phyloP scores from a whole-genome alignment of 768 basidiomycete genomes.

The Amanita phalloides region DNA sequence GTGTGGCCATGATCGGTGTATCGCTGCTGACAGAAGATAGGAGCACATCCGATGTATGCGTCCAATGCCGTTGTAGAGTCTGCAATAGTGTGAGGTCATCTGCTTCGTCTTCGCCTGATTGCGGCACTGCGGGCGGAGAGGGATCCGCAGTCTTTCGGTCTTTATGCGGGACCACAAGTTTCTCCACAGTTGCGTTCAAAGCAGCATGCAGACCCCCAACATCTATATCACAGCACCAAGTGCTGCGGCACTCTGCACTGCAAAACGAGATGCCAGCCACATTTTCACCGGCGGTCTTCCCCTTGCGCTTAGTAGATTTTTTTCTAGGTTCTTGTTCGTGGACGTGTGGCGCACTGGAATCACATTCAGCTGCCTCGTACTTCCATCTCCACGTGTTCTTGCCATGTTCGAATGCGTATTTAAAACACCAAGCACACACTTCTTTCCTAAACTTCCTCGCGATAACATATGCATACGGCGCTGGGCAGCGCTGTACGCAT shows the following conservation, averaged over 20 bases:
- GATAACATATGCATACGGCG: slow-evolving; percentile 47
- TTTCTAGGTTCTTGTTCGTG: background rate
- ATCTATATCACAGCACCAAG: slow-evolving; percentile 20
- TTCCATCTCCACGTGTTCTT: slow-evolving; percentile 36
- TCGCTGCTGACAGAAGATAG: background rate
- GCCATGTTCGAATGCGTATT: slow-evolving; percentile 43
- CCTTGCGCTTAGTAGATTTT: background rate
- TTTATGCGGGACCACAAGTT: background rate
- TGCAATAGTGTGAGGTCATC: background rate
- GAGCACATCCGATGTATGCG: background rate
- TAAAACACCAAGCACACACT: slow-evolving; percentile 56
- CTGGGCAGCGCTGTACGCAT: slow-evolving; percentile 29
- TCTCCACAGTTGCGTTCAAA: background rate
- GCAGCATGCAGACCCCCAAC: slow-evolving; percentile 1
- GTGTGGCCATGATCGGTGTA: background rate
- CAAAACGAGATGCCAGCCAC: slow-evolving; percentile 47
- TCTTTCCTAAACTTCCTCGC: slow-evolving; percentile 56
- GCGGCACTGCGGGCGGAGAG: background rate
- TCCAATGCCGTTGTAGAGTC: background rate
- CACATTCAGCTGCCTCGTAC: slow-evolving; percentile 10
- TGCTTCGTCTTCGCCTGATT: background rate
- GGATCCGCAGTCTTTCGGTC: background rate
- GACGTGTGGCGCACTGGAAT: background rate
- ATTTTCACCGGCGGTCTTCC: background rate
- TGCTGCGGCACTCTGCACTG: slow-evolving; percentile 31